Evolutionary conservation across 345 rosid species (phyloP).

Genomic region (Noccaea bulbosa): DNA sequence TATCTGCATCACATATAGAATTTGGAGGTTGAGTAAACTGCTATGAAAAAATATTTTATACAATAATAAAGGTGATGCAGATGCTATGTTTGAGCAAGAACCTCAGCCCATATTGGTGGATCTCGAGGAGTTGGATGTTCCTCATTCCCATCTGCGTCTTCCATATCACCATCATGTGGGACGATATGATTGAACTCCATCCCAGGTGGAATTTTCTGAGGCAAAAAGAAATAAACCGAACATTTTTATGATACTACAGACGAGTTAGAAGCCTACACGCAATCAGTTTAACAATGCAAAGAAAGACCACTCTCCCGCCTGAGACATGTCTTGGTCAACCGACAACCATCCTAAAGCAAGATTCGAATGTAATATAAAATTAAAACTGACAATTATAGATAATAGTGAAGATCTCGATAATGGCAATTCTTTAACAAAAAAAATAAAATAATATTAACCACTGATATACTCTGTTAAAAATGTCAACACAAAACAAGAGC

Average conservation of each 20-base stretch:
- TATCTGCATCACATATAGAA: conserved; percentile 63
- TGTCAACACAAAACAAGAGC: neutral
- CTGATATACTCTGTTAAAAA: conserved; percentile 9
- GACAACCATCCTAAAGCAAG: neutral
- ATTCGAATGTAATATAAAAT: neutral
- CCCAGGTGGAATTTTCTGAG: conserved; percentile 96
- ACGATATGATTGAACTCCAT: conserved; percentile 98
- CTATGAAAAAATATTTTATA: neutral
- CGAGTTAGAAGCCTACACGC: neutral
- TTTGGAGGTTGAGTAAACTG: conserved; percentile 21
- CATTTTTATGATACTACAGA: conserved; percentile 1
- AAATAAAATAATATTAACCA: neutral
- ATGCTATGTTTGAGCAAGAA: conserved; percentile 39
- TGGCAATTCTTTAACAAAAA: neutral
- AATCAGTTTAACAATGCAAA: neutral
- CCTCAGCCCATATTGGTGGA: conserved; percentile 96
- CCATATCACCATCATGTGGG: conserved; percentile 92
- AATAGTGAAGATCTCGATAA: conserved; percentile 1
- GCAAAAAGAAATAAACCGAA: conserved; percentile 1
- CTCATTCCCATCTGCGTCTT: conserved; percentile 86
- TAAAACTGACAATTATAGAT: neutral
- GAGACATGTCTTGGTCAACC: neutral
- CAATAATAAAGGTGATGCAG: neutral
- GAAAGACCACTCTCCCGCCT: conserved; percentile 3
- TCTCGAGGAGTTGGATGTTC: conserved; percentile 84